Evolutionary conservation across 257 asterid species (phyloP).

Genomic region (Solanum neorickii): DNA sequence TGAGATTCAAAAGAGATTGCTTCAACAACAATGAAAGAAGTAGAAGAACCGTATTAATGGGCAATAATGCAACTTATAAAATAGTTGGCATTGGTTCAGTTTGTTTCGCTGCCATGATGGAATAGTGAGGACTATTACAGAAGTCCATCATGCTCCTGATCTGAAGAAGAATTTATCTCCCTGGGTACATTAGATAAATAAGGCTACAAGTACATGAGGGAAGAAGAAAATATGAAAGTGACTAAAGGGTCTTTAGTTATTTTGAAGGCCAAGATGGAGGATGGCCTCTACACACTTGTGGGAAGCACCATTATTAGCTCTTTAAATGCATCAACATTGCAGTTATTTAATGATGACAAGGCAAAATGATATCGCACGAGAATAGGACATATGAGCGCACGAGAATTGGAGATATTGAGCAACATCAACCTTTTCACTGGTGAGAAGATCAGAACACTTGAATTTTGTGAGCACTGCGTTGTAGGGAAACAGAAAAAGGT

Average conservation of each 20-base stretch:
- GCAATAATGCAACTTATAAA: too few relatives aligned
- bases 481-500: background rate
- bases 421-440: background rate
- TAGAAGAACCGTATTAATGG: too few relatives aligned
- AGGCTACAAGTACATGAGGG: background rate
- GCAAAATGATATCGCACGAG: background rate
- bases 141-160: too few relatives aligned
- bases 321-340: background rate
- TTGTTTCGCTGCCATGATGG: too few relatives aligned
- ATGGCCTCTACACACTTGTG: background rate
- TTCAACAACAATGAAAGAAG: too few relatives aligned
- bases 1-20: too few relatives aligned
- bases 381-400: background rate
- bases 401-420: background rate
- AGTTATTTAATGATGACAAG: background rate
- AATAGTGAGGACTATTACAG: too few relatives aligned
- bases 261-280: background rate
- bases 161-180: background rate
- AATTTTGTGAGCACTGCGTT: background rate
- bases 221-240: background rate
- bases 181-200: background rate
- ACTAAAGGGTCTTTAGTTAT: background rate
- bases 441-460: background rate
- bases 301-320: too few relatives aligned
- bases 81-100: too few relatives aligned